Conservation (phyloP, 306 rosid genomes). For the Lathyrus tuberosus region DNA sequence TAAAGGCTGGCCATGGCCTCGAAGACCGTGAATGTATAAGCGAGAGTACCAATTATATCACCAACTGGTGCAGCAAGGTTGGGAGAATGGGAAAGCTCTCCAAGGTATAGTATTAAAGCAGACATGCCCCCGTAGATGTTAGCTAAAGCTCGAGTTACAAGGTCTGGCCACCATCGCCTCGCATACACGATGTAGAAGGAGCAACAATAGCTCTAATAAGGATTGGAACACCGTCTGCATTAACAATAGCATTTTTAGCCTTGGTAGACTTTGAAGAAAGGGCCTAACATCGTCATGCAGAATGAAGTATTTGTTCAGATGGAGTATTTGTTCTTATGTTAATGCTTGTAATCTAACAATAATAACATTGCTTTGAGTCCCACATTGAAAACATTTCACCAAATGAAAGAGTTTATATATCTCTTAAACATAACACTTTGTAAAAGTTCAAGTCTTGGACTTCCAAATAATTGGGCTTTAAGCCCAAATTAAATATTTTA, state of each 20-base stretch:
- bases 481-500: too few species aligned
- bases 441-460: too few species aligned
- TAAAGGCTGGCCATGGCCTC: slow-evolving; percentile 98
- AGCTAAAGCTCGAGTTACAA: slow-evolving; percentile 80
- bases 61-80: slow-evolving; percentile 74
- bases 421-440: too few species aligned
- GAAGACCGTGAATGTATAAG: slow-evolving; percentile 87
- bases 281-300: too few species aligned
- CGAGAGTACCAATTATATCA: slow-evolving; percentile 95
- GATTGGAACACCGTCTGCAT: slow-evolving; percentile 72
- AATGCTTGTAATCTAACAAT: too few species aligned
- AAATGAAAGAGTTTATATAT: too few species aligned
- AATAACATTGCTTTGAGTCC: too few species aligned
- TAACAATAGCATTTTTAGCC: slow-evolving; percentile 79
- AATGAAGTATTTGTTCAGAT: too few species aligned
- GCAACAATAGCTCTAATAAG: slow-evolving; percentile 95
- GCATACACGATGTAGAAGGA: slow-evolving; percentile 96
- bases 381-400: too few species aligned
- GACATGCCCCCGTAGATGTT: slow-evolving; percentile 97
- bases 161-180: slow-evolving; percentile 71
- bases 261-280: slow-evolving; percentile 77
- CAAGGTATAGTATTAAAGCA: slow-evolving; percentile 78
- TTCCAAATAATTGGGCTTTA: too few species aligned
- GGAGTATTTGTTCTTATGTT: too few species aligned
- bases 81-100: slow-evolving; percentile 88